Base-by-base conservation (phyloP, 257 asterid genomes). In the Ballota nigra region DNA sequence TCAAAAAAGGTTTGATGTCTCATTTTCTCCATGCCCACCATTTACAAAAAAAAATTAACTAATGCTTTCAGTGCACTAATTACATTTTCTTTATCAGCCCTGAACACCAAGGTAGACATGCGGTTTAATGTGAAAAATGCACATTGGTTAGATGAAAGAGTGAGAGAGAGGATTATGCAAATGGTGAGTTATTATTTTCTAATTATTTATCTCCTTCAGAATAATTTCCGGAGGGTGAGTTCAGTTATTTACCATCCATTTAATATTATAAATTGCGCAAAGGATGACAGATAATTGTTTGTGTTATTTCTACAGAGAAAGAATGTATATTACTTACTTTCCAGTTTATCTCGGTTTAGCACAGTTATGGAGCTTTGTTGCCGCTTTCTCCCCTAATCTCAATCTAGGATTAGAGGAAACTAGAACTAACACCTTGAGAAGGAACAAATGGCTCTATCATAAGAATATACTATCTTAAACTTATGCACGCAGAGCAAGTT, bases 21-120 rank as follows among this genome's bases (percentile, higher is more conserved):
- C 19, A 24, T 45, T 67, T 69, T 58, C 67, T 60, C 49, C 47
- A 10, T 58, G 60, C 53, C 22, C 53, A 15, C 63, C 40, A 20
- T 58, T 29, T 26, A 74, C 49, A 11, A 47, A n/a, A n/a, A n/a
- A n/a, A n/a, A n/a, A n/a, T n/a, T n/a, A n/a, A n/a, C n/a, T n/a
- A n/a, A n/a, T n/a, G n/a, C n/a, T n/a, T n/a, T n/a, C n/a, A n/a
- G n/a, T 60, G 19, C 15, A 15, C 78, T 64, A 55, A 68, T 68
- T 65, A 3, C 31, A 20, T 58, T 56, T 64, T 77, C 76, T 53
- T 53, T 45, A 10, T 71, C 68, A 82, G 79, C 91, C 76, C 88
- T 92, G 57, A 95, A 85, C 83, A 86, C 97, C 75, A 95, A 88
- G 90, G 93, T 95, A 72, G 98, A 95, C 82, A 95, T 95, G 99